A percentile compares a stretch with the other conserved stretches of the same genome.
Evolutionary conservation across 495 filamentous ascomycete genomes (phyloP).

Genomic region (Mycothermus thermophilus): DNA sequence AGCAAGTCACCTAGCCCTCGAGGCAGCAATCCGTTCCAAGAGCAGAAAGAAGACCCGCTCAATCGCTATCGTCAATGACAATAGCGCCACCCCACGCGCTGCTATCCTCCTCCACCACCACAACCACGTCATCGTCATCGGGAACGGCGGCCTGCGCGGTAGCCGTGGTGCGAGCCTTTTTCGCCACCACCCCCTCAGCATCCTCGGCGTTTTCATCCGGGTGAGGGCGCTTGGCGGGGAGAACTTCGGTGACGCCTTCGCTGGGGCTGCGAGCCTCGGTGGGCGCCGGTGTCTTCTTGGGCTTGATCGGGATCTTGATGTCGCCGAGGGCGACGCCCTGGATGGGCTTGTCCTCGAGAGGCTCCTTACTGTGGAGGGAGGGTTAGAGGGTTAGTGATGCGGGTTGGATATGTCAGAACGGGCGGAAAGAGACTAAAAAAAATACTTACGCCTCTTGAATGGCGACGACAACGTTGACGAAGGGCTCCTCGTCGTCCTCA

Average conservation of each 20-base stretch:
- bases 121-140: slow-evolving; percentile 34
- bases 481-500: slow-evolving; percentile 66
- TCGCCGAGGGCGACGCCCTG: slow-evolving; percentile 17
- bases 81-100: slow-evolving; percentile 48
- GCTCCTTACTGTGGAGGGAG: slow-evolving; percentile 17
- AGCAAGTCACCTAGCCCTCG: too few species aligned
- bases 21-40: too few species aligned
- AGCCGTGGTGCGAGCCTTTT: too few species aligned
- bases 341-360: slow-evolving; percentile 26
- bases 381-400: too few species aligned
- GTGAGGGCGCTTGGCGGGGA: slow-evolving; percentile 24
- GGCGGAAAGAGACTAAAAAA: not conserved
- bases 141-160: slow-evolving; percentile 11
- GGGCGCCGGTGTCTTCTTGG: slow-evolving; percentile 21
- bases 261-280: slow-evolving; percentile 17
- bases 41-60: too few species aligned
- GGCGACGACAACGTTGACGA: slow-evolving; percentile 68
- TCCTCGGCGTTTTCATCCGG: slow-evolving; percentile 19
- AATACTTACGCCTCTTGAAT: slow-evolving; percentile 37
- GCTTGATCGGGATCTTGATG: slow-evolving; percentile 33
- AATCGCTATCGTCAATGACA: slow-evolving; percentile 63
- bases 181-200: slow-evolving; percentile 25
- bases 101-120: slow-evolving; percentile 46
- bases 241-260: slow-evolving; percentile 10
- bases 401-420: slow-evolving; percentile 2